phyloP scores from a whole-genome alignment of 805 yeast genomes.

The Brettanomyces custersianus region DNA sequence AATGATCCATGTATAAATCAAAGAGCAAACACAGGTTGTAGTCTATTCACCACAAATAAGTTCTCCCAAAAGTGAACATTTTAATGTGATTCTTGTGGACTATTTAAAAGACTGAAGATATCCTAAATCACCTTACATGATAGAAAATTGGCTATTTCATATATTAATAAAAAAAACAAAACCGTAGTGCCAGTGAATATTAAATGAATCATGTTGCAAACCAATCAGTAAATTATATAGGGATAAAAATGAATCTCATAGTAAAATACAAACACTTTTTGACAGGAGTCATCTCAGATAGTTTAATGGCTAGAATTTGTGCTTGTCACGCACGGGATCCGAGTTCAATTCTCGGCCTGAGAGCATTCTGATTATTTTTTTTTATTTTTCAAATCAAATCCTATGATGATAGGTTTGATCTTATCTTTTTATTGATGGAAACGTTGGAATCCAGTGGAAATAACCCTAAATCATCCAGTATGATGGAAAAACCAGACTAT shows the following conservation, averaged over 20 bases:
- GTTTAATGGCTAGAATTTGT: slow-evolving; percentile 35
- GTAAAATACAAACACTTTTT: neutral
- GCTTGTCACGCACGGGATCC: slow-evolving; percentile 37
- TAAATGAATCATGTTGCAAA: neutral
- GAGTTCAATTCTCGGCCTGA: slow-evolving; percentile 36
- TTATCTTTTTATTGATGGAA: neutral
- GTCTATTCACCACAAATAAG: too few relatives aligned
- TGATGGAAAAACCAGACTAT: slow-evolving; percentile 11
- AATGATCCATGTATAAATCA: too few relatives aligned
- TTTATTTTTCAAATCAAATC: neutral
- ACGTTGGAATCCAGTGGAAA: too few relatives aligned
- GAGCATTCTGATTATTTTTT: slow-evolving; percentile 14
- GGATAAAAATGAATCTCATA: neutral
- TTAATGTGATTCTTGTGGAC: too few relatives aligned
- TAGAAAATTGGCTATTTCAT: neutral
- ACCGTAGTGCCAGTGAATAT: too few relatives aligned
- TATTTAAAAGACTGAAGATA: too few relatives aligned
- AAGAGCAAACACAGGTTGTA: too few relatives aligned
- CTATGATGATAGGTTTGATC: neutral
- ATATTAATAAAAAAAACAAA: too few relatives aligned
- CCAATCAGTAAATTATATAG: neutral
- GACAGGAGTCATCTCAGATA: slow-evolving; percentile 23
- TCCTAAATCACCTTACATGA: too few relatives aligned
- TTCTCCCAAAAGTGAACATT: too few relatives aligned
- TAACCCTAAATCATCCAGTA: too few relatives aligned